Base-by-base conservation (phyloP, 805 yeast genomes). In the Candida namnaoensis region DNA sequence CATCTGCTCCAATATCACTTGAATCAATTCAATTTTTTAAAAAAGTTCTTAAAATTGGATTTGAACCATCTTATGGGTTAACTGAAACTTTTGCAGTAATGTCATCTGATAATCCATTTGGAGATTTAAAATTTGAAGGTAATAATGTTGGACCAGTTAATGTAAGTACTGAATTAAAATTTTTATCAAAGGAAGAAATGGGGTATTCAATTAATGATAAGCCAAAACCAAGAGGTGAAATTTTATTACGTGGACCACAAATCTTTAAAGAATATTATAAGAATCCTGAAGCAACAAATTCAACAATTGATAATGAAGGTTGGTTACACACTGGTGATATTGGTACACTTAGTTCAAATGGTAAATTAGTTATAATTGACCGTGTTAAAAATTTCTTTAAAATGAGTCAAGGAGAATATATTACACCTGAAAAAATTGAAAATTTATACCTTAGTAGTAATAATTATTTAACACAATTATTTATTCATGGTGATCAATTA, bases 331-430 rank as follows among this genome's bases (percentile, higher is more conserved):
- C 85, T 4, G 86, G 87, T 36, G 88, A 82, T 54, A 69, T 82
- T 48, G 86, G 76, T 2, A 59, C 58, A 36, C 57, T 81, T 38
- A 74, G 72, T 44, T 38, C 44, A 1, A 56, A 64, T 2, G 86
- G 88, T 11, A 68, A 80, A 33, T 53, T 83, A 13, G 66, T 58
- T 42, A 78, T 83, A 45, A 71, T 83, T 52, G 91, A 83, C 54
- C 69, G 93, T 44, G 86, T 82, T 34, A 83, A 83, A 65, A 83
- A 82, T 61, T 82, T 83, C 64, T 83, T 82, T 69, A 83, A 83
- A 50, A 57, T 76, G 41, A 68, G 78, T 3, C 80, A 75, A 52
- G 80, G 80, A 32, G 79, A 74, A 61, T 83, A 81, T 55, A 73
- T 83, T 41, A 81, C 88, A 1, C 88, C 88, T 7, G 93, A 83